Percentiles rank a stretch among this genome's conserved stretches.
These are phyloP conservation scores for Aspergillus taichungensis DNA, from an alignment of 495 filamentous ascomycete species.

Conservation along the genomic window DNA sequence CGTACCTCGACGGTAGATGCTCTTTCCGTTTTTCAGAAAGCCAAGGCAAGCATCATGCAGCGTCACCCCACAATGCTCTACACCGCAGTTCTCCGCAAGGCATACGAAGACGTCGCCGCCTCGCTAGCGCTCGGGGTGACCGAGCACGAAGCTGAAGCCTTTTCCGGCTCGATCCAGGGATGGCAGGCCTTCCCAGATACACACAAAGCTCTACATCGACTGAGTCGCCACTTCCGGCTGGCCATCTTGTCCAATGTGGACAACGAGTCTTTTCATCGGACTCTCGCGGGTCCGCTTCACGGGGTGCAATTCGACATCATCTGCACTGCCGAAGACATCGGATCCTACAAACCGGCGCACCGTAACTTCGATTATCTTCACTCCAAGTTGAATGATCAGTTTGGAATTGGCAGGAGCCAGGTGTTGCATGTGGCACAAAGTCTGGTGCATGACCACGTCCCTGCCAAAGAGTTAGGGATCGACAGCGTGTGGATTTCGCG, in stretches of 20 bases:
- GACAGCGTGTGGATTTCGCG: slow-evolving; percentile 64
- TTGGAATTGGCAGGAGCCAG: slow-evolving; percentile 45
- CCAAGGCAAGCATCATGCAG: too few relatives aligned
- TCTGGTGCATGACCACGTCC: slow-evolving; percentile 61
- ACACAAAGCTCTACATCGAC: slow-evolving; percentile 43
- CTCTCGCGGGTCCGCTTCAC: slow-evolving; percentile 41
- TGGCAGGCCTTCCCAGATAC: slow-evolving; percentile 64
- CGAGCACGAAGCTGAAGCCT: slow-evolving; percentile 5
- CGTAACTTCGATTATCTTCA: slow-evolving; percentile 62
- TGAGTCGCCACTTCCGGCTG: slow-evolving; percentile 55
- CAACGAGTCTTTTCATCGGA: slow-evolving; percentile 47
- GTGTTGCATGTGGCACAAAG: slow-evolving; percentile 64
- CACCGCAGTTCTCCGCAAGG: too few relatives aligned
- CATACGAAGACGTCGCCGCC: too few relatives aligned
- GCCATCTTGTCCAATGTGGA: slow-evolving; percentile 68
- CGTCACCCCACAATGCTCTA: too few relatives aligned
- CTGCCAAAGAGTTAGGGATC: slow-evolving; percentile 54
- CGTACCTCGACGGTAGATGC: too few relatives aligned
- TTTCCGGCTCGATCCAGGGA: slow-evolving; percentile 47
- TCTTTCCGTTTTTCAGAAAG: too few relatives aligned
- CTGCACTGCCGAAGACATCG: slow-evolving; percentile 67
- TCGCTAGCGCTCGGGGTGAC: too few relatives aligned
- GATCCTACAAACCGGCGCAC: slow-evolving; percentile 63
- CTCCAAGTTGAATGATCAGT: slow-evolving; percentile 37
- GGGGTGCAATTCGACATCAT: slow-evolving; percentile 53